Conservation (phyloP, 2,329 filamentous ascomycete species). For the Thielaviopsis euricoi region DNA sequence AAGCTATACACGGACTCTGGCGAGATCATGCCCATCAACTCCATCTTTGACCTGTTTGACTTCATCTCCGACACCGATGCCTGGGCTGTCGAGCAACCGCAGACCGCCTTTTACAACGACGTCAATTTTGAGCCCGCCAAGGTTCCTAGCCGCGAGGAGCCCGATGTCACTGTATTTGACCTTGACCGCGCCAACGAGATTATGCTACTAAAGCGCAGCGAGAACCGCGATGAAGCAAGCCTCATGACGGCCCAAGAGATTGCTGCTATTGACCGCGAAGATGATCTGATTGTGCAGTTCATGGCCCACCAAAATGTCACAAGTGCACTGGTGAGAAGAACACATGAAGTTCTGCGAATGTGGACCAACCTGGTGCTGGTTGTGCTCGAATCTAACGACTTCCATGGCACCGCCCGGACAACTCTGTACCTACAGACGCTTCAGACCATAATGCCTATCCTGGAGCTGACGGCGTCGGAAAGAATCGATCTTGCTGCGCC, state of each 20-base stretch:
- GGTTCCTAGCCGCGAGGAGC: constrained; percentile 26
- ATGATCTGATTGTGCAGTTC: constrained; percentile 41
- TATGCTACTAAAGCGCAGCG: constrained; percentile 50
- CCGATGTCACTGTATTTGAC: constrained; percentile 48
- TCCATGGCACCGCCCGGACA: constrained; percentile 53
- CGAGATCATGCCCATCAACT: constrained; percentile 49
- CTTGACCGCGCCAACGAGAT: constrained; percentile 57
- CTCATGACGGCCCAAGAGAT: constrained; percentile 34
- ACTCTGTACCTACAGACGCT: constrained; percentile 74
- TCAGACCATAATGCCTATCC: constrained; percentile 72
- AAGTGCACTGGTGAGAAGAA: constrained; percentile 36
- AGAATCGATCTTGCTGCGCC: constrained; percentile 56
- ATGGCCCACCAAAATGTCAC: constrained; percentile 48
- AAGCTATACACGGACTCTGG: constrained; percentile 51
- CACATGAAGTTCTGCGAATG: constrained; percentile 54
- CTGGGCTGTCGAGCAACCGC: constrained; percentile 35
- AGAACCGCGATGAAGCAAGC: constrained; percentile 33
- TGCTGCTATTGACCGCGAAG: constrained; percentile 38
- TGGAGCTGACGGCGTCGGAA: constrained; percentile 60
- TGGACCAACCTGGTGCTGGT: constrained; percentile 79
- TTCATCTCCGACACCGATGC: constrained; percentile 46
- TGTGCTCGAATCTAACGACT: constrained; percentile 66
- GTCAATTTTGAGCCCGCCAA: constrained; percentile 7
- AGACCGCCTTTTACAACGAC: constrained; percentile 38
- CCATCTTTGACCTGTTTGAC: constrained; percentile 85